Evolutionary conservation across 345 rosid genomes (phyloP), one percentile per base, ranked within the genome.

Genomic region (Populus alba): DNA sequence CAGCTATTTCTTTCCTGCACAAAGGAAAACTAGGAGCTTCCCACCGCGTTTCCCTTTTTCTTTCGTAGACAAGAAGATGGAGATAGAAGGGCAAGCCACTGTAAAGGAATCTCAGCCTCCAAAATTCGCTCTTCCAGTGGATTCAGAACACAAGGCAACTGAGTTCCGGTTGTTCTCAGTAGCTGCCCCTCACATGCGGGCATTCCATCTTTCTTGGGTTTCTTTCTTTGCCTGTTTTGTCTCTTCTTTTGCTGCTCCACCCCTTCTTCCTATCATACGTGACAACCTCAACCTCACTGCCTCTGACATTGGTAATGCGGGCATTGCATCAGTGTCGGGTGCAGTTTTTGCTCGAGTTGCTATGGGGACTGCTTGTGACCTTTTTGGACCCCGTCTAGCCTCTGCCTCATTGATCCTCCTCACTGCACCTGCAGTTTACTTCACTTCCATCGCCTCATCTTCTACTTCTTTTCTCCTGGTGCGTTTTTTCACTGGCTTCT

Each of bases 181-280:
- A 1, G 90, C 94, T 5, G 88, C 79, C 35, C 97, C 97, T n/a
- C 98, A 94, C 85, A 94, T 92, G 98, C 76, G 93, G 70, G 91
- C 98, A 23, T 92, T 94, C 74, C 97, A 94, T 77, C 90, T 94
- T 38, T 91, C 97, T 1, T 94, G 98, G 98, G 70, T 92, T 6
- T 93, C 95, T 33, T 94, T 92, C 87, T 91, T 94, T 74, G 65
- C 94, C 16, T 92, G 97, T 53, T 94, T 94, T 53, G 94, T 94
- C 29, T 92, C 98, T 75, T 87, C 92, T 49, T 94, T 94, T 67
- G 97, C 97, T 1, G 94, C 95, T 68, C 97, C 98, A 0, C 97
- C 98, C 16, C 90, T 94, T 33, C 77, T 94, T 71, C 98, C 98
- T 5, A 75, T 94, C 79, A 91, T 94, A 72, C 92, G 95, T 2